Evolutionary conservation across 441 rosid species (phyloP).

Genomic region (Sinapis alba): DNA sequence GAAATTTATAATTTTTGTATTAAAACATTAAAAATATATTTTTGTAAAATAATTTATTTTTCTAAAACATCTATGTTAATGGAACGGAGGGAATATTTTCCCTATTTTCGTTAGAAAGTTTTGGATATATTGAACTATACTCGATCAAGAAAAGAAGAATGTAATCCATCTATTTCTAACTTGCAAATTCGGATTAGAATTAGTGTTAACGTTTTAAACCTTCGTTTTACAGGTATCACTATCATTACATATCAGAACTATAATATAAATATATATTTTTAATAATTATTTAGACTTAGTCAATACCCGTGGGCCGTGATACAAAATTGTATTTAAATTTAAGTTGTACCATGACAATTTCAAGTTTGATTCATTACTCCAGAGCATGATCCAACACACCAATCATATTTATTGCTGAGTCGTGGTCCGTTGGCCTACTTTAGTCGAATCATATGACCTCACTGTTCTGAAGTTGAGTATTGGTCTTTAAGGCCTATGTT

Average conservation of each 20-base stretch:
- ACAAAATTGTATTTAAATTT: background rate
- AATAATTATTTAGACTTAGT: background rate
- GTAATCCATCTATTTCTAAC: background rate
- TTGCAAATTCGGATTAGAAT: background rate
- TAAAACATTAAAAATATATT: too few species aligned
- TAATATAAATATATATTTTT: background rate
- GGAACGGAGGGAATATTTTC: too few species aligned
- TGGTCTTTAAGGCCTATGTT: background rate
- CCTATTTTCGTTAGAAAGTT: background rate
- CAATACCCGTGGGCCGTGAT: background rate
- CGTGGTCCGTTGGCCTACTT: background rate
- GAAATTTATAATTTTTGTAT: too few species aligned
- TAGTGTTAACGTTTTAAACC: background rate
- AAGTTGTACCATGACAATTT: background rate
- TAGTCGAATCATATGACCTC: constrained; percentile 5
- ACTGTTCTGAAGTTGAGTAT: constrained; percentile 14
- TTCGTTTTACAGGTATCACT: background rate
- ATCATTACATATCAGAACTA: background rate
- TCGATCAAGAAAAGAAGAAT: background rate
- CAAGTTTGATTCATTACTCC: background rate
- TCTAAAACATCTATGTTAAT: too few species aligned
- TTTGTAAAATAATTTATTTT: too few species aligned
- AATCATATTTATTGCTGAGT: constrained; percentile 8
- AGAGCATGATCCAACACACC: background rate
- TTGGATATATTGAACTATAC: background rate